phyloP scores from a whole-genome alignment of 2,329 filamentous ascomycete genomes.

The Aspergillus niger region DNA sequence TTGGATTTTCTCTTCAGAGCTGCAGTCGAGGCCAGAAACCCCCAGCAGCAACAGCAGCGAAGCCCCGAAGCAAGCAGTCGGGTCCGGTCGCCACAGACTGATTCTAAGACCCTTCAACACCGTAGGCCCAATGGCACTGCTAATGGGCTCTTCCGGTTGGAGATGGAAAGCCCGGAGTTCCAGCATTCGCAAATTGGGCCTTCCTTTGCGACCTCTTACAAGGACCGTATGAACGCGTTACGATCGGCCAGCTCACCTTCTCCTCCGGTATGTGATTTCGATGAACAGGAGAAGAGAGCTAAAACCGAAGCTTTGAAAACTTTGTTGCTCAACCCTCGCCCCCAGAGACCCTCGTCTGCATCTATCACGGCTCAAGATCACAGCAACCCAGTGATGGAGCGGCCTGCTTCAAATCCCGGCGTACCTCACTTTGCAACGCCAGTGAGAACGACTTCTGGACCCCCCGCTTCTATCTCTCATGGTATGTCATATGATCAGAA shows the following conservation, averaged over 20 bases:
- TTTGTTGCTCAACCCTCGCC: conserved; percentile 46
- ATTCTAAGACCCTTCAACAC: conserved; percentile 42
- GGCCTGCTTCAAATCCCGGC: conserved; percentile 20
- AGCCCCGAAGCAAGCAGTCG: conserved; percentile 43
- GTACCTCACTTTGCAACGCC: conserved; percentile 36
- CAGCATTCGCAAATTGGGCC: conserved; percentile 61
- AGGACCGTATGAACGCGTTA: conserved; percentile 49
- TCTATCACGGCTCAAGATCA: conserved; percentile 29
- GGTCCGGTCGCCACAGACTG: conserved; percentile 55
- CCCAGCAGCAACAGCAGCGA: conserved; percentile 53
- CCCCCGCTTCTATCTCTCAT: conserved; percentile 30
- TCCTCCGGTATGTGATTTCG: conserved; percentile 28
- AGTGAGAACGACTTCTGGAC: conserved; percentile 37
- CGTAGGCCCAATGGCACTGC: conserved; percentile 50
- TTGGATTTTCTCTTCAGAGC: conserved; percentile 90
- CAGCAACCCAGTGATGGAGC: conserved; percentile 21
- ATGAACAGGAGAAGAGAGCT: conserved; percentile 44
- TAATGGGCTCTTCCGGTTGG: conserved; percentile 65
- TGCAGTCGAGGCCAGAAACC: conserved; percentile 66
- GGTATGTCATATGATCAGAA: conserved; percentile 20
- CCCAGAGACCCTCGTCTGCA: conserved; percentile 38
- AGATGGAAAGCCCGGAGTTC: conserved; percentile 63
- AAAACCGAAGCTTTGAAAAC: conserved; percentile 51
- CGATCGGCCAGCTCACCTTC: conserved; percentile 40
- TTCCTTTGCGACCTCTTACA: conserved; percentile 64